phyloP scores from a whole-genome alignment of 2,329 filamentous ascomycete species.

The Scytalidium lignicola region DNA sequence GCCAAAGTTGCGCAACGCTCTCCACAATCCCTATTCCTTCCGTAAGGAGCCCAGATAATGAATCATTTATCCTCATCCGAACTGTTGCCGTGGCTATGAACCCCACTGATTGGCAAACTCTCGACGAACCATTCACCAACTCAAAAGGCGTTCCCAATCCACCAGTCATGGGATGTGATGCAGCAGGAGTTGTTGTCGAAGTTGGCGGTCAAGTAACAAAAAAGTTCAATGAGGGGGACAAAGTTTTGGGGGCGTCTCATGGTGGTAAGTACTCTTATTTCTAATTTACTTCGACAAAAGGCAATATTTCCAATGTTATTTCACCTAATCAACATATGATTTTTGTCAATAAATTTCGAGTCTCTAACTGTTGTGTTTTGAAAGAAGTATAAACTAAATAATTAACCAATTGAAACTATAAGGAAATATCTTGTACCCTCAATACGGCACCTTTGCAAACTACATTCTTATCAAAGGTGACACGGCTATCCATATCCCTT shows the following conservation, averaged over 20 bases:
- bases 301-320: no score
- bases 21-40: background rate
- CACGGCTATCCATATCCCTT: slow-evolving; percentile 36
- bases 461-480: slow-evolving; percentile 30
- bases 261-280: slow-evolving; percentile 10
- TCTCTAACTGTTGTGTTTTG: no score
- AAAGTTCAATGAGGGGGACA: slow-evolving; percentile 15
- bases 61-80: slow-evolving; percentile 17
- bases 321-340: no score
- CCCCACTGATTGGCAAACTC: slow-evolving; percentile 22
- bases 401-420: background rate
- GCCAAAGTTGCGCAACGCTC: background rate
- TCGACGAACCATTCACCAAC: slow-evolving; percentile 11
- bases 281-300: no score
- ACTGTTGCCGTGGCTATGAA: slow-evolving; percentile 23
- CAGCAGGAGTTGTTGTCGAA: slow-evolving; percentile 15
- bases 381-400: no score
- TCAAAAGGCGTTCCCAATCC: background rate
- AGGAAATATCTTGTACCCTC: slow-evolving; percentile 13
- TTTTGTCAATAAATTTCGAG: no score
- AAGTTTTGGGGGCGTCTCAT: slow-evolving; percentile 14
- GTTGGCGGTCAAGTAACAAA: slow-evolving; percentile 14
- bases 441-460: slow-evolving; percentile 19
- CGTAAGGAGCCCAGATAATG: background rate
- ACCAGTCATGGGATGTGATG: slow-evolving; percentile 12